Base-by-base conservation (phyloP, 208 protist species). In the Phytomonas sp. region DNA sequence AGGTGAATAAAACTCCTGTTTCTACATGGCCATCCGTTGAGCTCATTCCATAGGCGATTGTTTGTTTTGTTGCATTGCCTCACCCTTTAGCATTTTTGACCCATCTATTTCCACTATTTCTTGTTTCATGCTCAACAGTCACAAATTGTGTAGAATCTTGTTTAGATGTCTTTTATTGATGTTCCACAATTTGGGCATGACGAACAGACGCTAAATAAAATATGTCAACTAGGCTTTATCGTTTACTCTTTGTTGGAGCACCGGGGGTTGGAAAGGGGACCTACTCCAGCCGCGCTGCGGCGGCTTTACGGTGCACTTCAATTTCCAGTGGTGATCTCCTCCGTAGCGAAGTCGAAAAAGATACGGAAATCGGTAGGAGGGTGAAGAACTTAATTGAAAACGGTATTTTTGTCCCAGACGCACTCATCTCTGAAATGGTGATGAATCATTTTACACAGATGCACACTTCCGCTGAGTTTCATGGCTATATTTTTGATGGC, bases 251-350 rank as follows among this genome's bases (percentile, higher is more conserved):
- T 52, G 78, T 95, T 0, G 93, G 97, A 69, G 92, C 92, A 11
- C 96, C 96, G 5, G 94, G 95, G 34, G 82, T 92, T 12, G 94
- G 94, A 59, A 98, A 98, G 66, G 96, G 94, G 59, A 98, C 96
- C 23, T 94, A 98, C 74, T 92, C 91, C 29, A 72, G 74, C 6
- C 84, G 89, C 8, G 93, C 96, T 12, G 85, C 90, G 23, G 65
- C 75, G 23, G 82, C 88, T 1, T 83, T 91, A 29, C 75, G 88
- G 30, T 91, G 81, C 67, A 76, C 79, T 33, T 87, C 95, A 62
- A 80, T 98, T 66, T 93, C 83, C 32, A 95, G 95, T 45, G 96
- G 97, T 56, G 95, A 98, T 61, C 79, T 98, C 4, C 84, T 98
- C 23, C 82, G 95, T 33, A 79, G 72, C 36, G 94, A 97, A 68